These are phyloP conservation scores for Spathaspora sp. DNA, from an alignment of 805 yeast species.

Conservation along the genomic window DNA sequence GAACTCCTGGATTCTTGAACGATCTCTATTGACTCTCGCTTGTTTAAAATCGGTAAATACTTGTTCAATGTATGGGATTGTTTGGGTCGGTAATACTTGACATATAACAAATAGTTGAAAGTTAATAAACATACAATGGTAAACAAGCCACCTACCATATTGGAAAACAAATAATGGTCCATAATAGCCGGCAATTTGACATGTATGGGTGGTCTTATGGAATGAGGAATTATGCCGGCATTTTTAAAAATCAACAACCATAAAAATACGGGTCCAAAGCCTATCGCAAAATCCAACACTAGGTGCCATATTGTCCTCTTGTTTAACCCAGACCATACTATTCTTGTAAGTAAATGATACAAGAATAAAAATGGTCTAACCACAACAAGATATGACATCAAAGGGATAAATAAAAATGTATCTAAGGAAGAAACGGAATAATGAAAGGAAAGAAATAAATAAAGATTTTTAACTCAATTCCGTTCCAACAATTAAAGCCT, in stretches of 20 bases:
- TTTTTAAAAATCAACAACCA: constrained; percentile 59
- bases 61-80: not conserved
- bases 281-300: constrained; percentile 41
- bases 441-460: not conserved
- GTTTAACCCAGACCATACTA: constrained; percentile 30
- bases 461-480: not conserved
- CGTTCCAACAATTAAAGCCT: not conserved
- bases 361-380: constrained; percentile 10
- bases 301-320: constrained; percentile 35
- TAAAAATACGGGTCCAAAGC: constrained; percentile 49
- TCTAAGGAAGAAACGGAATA: not conserved
- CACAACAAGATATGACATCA: not conserved
- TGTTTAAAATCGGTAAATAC: not conserved
- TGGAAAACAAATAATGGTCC: constrained; percentile 37
- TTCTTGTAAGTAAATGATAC: constrained; percentile 8
- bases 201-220: constrained; percentile 52
- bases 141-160: constrained; percentile 1
- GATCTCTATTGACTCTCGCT: not conserved
- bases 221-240: constrained; percentile 55
- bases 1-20: not conserved
- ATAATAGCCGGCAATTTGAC: constrained; percentile 42
- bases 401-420: not conserved
- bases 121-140: constrained; percentile 1
- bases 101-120: constrained; percentile 3
- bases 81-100: not conserved